Base-by-base conservation (phyloP, 2,329 filamentous ascomycete genomes). In the Cercospora janseana region DNA sequence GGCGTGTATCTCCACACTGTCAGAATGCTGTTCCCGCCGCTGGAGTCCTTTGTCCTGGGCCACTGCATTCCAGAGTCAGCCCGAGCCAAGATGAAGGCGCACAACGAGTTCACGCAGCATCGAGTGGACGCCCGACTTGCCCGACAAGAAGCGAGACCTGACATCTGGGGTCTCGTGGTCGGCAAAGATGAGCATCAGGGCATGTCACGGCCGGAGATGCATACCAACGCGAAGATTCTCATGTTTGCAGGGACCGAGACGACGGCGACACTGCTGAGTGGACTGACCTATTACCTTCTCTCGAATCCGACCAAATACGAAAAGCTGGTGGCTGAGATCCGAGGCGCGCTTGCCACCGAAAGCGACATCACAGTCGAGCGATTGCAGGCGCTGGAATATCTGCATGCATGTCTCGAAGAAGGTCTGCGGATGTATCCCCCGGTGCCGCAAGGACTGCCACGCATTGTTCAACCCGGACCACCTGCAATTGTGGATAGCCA, bases 231-330 rank as follows among this genome's bases (percentile, higher is more conserved):
- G 7, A 52, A 57, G 4, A 46, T 66, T 4, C 59, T 72, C 38
- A 71, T 75, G 55, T 76, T 86, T 56, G 87, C 87, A 0, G 87
- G 87, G 3, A 85, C 80, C 2, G 87, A 92, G 67, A 91, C 87
- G 1, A 91, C 87, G 0, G 87, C 85, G 35, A 90, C 90, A 60
- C 79, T 79, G 2, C 75, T 90, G 0, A 78, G 79, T 2, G 77
- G 82, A 2, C 78, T 89, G 0, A 87, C 90, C 56, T 90, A 89
- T 69, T 83, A 82, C 65, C 70, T 90, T 4, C 73, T 90, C 23
- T 82, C 81, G 60, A 80, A 82, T 58, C 82, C 82, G 0, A 26
- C 55, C 0, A 75, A 75, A 12, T 76, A 85, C 44, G 61, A 66
- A 1, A 75, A 73, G 21, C 70, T 88, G 41, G 75, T 77, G 53